phyloP scores from a whole-genome alignment of 768 basidiomycete genomes.

The Lactarius pseudohatsudake region DNA sequence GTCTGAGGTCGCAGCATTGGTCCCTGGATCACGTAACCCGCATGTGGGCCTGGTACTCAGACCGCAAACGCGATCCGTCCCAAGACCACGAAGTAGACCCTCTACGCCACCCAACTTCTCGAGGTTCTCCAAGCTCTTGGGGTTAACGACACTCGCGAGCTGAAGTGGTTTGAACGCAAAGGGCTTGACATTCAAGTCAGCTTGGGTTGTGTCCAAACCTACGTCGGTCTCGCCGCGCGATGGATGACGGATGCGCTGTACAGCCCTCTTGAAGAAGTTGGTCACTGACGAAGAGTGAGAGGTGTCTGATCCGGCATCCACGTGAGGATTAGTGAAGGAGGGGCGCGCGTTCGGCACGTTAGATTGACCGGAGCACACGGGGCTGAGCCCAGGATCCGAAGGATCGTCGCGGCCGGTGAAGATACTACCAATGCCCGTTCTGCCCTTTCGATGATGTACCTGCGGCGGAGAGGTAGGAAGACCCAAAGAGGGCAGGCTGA shows the following conservation, averaged over 20 bases:
- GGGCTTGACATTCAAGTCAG: conserved; percentile 55
- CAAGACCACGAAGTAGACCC: conserved; percentile 69
- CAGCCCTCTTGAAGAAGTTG: conserved; percentile 24
- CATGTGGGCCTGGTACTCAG: conserved; percentile 31
- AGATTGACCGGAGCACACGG: conserved; percentile 32
- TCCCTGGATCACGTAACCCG: too few species aligned
- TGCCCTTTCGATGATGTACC: conserved; percentile 53
- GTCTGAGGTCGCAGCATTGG: too few species aligned
- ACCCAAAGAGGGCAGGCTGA: conserved; percentile 50
- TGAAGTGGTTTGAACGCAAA: conserved; percentile 71
- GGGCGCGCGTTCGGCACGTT: conserved; percentile 37
- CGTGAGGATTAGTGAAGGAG: conserved; percentile 41
- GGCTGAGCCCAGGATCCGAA: conserved; percentile 15
- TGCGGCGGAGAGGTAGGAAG: conserved; percentile 45
- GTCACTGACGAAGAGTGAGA: conserved; percentile 32
- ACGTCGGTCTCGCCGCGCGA: not conserved
- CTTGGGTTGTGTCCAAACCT: too few species aligned
- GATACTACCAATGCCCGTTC: conserved; percentile 50
- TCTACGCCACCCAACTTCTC: conserved; percentile 71
- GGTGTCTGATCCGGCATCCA: conserved; percentile 40
- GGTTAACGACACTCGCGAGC: conserved; percentile 86
- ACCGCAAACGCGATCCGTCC: conserved; percentile 58
- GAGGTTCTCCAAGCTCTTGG: conserved; percentile 73
- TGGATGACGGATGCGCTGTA: conserved; percentile 8
- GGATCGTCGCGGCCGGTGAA: conserved; percentile 39